Conservation (phyloP, 768 basidiomycete species). For the Fibroporia radiculosa region DNA sequence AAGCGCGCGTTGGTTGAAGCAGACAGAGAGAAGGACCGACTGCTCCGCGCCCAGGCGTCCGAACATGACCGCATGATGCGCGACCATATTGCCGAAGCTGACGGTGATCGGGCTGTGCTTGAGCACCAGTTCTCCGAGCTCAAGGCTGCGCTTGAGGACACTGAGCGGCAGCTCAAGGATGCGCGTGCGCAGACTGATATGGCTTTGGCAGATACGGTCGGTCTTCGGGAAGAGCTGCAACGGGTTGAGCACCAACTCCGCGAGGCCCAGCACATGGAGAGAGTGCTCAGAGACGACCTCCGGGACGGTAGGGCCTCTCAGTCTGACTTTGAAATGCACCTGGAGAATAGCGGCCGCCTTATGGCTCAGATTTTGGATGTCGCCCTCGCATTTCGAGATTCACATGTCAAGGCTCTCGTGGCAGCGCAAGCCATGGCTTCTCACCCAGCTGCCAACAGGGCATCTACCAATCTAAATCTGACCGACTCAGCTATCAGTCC, state of each 20-base stretch:
- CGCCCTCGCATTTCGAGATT: conserved; percentile 67
- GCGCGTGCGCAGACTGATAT: conserved; percentile 53
- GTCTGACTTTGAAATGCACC: conserved; percentile 55
- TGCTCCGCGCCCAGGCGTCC: conserved; percentile 64
- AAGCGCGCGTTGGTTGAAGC: conserved; percentile 61
- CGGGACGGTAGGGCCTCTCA: conserved; percentile 62
- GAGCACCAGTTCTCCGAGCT: conserved; percentile 82
- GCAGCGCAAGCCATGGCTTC: conserved; percentile 50
- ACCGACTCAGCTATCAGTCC: conserved; percentile 42
- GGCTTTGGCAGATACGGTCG: conserved; percentile 56
- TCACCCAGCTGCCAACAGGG: conserved; percentile 29
- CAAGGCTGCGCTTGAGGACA: conserved; percentile 51
- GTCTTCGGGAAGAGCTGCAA: conserved; percentile 67
- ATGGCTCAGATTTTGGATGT: conserved; percentile 79
- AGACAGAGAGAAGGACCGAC: conserved; percentile 69
- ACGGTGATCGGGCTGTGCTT: conserved; percentile 87
- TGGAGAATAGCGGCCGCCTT: conserved; percentile 60
- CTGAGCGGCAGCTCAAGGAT: conserved; percentile 57
- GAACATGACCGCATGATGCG: conserved; percentile 63
- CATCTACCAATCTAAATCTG: conserved; percentile 29
- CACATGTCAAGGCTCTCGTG: conserved; percentile 66
- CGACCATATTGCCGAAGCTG: conserved; percentile 88
- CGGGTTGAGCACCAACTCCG: conserved; percentile 63
- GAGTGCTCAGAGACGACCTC: conserved; percentile 66
- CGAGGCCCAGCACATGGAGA: conserved; percentile 59